Evolutionary conservation across 2,329 filamentous ascomycete species (phyloP).

Genomic region (Penicillium polonicum): DNA sequence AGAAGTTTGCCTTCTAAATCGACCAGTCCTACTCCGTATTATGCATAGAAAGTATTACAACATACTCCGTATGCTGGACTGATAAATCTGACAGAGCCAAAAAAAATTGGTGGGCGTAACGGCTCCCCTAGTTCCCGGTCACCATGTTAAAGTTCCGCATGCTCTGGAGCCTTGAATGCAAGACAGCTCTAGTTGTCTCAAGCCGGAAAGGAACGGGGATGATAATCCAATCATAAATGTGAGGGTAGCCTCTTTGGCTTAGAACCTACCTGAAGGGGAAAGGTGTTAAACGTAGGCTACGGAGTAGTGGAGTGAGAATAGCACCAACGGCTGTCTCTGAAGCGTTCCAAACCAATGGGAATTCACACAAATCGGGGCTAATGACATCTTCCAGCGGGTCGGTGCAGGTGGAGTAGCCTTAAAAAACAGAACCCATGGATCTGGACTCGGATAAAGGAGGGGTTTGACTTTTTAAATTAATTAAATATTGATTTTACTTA

Average conservation of each 20-base stretch:
- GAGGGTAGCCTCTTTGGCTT: neutral
- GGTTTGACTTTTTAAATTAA: neutral
- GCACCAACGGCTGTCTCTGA: conserved; percentile 21
- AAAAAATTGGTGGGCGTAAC: neutral
- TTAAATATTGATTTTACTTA: neutral
- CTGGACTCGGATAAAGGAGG: neutral
- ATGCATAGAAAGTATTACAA: neutral
- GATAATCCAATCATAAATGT: conserved; percentile 1
- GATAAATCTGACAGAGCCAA: conserved; percentile 3
- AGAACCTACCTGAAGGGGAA: conserved; percentile 9
- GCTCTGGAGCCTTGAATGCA: neutral
- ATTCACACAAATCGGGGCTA: conserved; percentile 1
- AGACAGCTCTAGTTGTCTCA: neutral
- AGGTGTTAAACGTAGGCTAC: neutral
- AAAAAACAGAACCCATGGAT: conserved; percentile 14
- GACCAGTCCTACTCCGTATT: conserved; percentile 1
- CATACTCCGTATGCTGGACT: neutral
- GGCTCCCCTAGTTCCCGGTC: conserved; percentile 2
- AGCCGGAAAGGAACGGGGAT: neutral
- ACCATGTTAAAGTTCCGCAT: neutral
- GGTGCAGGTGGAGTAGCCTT: conserved; percentile 21
- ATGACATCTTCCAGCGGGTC: conserved; percentile 15
- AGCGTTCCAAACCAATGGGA: conserved; percentile 1
- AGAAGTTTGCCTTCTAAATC: neutral
- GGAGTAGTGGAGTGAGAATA: conserved; percentile 18